Conservation (phyloP, 2,329 filamentous ascomycete genomes). For the Monilinia aucupariae region DNA sequence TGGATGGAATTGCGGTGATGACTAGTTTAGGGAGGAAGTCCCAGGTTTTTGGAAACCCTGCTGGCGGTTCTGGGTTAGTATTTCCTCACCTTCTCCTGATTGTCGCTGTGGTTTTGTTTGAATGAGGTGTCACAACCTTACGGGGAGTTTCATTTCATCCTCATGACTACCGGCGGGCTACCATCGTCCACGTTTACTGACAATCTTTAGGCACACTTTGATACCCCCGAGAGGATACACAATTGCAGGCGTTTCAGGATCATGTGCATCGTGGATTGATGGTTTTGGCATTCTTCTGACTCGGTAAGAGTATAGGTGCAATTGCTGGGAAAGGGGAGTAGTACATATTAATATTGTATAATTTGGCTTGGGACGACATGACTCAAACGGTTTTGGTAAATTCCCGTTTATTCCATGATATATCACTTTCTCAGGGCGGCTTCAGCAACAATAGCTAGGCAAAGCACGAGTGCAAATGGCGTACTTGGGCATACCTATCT, state of each 20-base stretch:
- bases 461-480: conserved; percentile 7
- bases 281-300: conserved; percentile 78
- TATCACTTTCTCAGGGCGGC: conserved; percentile 3
- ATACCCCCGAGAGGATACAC: conserved; percentile 86
- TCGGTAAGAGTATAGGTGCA: conserved; percentile 39
- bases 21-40: conserved; percentile 86
- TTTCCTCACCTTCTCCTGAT: background rate
- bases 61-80: conserved; percentile 76
- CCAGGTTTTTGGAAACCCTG: conserved; percentile 73
- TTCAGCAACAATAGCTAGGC: conserved; percentile 7
- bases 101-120: background rate
- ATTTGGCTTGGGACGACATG: conserved; percentile 5
- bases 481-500: conserved; percentile 9
- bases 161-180: background rate
- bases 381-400: conserved; percentile 4
- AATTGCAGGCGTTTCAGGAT: conserved; percentile 82
- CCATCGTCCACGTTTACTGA: background rate
- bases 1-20: conserved; percentile 84
- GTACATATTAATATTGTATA: conserved; percentile 16
- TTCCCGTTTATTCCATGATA: background rate
- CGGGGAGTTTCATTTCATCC: background rate
- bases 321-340: background rate
- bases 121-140: background rate
- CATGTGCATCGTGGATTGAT: conserved; percentile 75
- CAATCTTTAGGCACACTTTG: conserved; percentile 63